Base-by-base conservation (phyloP, 2,329 filamentous ascomycete genomes). In the Curvularia sp. region DNA sequence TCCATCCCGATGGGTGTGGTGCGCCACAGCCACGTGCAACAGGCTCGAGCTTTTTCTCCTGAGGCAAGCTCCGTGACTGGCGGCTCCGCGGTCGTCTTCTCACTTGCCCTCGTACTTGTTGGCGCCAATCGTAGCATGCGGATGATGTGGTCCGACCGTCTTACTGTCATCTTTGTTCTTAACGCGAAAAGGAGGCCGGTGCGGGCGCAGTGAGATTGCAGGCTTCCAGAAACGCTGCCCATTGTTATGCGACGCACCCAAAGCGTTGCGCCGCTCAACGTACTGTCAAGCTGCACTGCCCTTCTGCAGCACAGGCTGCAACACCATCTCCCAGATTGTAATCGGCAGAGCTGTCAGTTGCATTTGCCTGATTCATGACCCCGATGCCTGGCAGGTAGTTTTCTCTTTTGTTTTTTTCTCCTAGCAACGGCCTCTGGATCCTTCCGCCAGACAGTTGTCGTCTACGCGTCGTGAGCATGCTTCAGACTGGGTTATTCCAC, bases 191-290 rank as follows among this genome's bases (percentile, higher is more conserved):
- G 53, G 52, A 57, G 58, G 32, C 49, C n/a, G 48, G 30, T 38
- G 57, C 48, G 53, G 53, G 34, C 36, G n/a, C 41, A 46, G 34
- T 18, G 57, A 61, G 51, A 67, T 69, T 66, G 53, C 57, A 45
- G 12, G 23, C 51, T 54, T 47, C n/a, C 30, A 42, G 48, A 55
- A 47, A 43, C 48, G 46, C 52, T 53, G 34, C 25, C 28, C 2
- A 34, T 28, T 28, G 42, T 61, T 50, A 27, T 56, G 51, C 46
- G 19, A 57, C 30, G 30, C 15, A 21, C 21, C 39, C 46, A 18
- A 38, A 39, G 18, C 12, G 23, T 18, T 39, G 3, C 25, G n/a
- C 38, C 41, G 46, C 19, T 49, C 21, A 49, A n/a, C 10, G 5
- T 19, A 30, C 43, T 6, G n/a, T n/a, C n/a, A n/a, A n/a, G n/a